Evolutionary conservation across 306 rosid genomes (phyloP).

Genomic region (Rosa chinensis): DNA sequence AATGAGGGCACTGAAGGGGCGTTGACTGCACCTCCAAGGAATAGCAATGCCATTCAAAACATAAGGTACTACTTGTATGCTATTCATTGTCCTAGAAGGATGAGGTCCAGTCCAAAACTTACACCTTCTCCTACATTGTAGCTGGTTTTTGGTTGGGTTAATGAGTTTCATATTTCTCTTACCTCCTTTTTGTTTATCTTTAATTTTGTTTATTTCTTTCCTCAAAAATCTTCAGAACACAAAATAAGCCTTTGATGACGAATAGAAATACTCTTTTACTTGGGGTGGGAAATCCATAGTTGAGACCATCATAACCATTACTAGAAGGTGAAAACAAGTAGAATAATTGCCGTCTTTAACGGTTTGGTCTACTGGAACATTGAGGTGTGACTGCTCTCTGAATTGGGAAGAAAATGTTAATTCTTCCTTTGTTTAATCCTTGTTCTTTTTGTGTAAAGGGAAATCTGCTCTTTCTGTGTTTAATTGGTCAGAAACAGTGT

Average conservation of each 20-base stretch:
- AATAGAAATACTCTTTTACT: neutral
- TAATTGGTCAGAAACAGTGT: neutral
- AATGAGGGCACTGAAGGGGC: constrained; percentile 27
- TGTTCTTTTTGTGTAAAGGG: no score
- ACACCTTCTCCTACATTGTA: neutral
- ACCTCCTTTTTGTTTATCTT: neutral
- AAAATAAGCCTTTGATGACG: neutral
- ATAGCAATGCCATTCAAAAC: constrained; percentile 36
- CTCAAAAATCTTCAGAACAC: neutral
- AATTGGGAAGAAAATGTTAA: neutral
- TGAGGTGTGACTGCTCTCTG: neutral
- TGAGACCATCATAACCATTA: no score
- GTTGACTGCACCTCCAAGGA: constrained; percentile 30
- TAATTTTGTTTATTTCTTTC: neutral
- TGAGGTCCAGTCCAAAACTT: neutral
- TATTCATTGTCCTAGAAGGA: neutral
- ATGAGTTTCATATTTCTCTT: neutral
- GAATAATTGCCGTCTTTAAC: no score
- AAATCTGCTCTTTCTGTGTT: no score
- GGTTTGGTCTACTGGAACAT: neutral
- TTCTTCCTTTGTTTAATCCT: neutral
- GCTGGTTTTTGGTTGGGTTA: neutral
- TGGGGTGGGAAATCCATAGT: neutral
- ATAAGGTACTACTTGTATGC: constrained; percentile 40
- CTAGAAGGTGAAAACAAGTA: neutral